Base-by-base conservation (phyloP, 75 land plant genomes). In the Pinus albicaulis region DNA sequence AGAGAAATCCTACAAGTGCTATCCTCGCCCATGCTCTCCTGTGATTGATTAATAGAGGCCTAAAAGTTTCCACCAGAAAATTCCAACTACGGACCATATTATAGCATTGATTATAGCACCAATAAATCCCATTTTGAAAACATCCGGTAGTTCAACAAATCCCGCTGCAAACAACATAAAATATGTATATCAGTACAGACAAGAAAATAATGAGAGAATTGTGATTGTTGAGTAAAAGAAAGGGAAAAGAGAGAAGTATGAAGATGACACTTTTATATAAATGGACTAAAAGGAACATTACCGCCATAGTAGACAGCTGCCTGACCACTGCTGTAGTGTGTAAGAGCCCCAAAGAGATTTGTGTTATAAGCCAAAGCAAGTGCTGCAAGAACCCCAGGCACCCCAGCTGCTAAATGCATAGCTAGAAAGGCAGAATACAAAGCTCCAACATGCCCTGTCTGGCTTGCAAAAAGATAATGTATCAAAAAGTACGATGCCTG, bases 281-380 rank as follows among this genome's bases (percentile, higher is more conserved):
- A 63, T n/a, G 22, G 60, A 26, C 3, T 17, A 25, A 20, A 73
- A 26, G 15, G 71, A 85, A 22, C 22, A 80, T 59, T 76, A 98
- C 99, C 98, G 88, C 99, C 99, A 88, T 81, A 98, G 58, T 98
- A 98, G 2, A 98, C 98, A 78, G 99, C 99, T 62, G 99, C 98
- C 78, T 98, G 99, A 52, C 99, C 99, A 90, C 99, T 98, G 81
- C 99, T 98, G 80, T 98, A 98, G 81, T 98, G 99, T 4, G 99
- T 95, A 38, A 98, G 69, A 36, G 99, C 99, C 56, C 99, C 99
- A 87, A 98, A 98, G 11, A 98, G 91, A 78, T 95, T 98, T n/a
- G 99, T 95, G 48, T 98, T 98, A 78, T 88, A 98, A 8, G 98
- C 99, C 66, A 98, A 83, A 68, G 96, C 95, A 55, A 98, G 84